Conservation (phyloP, 2,329 filamentous ascomycete genomes). For the Chaetomium globosum region DNA sequence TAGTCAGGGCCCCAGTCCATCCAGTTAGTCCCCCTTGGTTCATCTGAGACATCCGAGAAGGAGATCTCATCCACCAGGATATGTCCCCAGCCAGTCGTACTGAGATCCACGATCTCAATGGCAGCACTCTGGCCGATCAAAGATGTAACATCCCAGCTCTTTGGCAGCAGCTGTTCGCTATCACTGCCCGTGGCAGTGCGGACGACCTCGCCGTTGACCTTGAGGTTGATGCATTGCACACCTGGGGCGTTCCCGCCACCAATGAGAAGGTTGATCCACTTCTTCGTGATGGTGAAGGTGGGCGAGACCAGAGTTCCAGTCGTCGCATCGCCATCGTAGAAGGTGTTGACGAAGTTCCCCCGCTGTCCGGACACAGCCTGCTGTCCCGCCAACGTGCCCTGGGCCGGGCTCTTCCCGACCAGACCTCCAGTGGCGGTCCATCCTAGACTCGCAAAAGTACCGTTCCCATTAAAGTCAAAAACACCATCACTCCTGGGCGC, state of each 20-base stretch:
- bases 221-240: constrained; percentile 14
- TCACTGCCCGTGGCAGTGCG: constrained; percentile 18
- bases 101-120: constrained; percentile 12
- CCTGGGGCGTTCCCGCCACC: constrained; percentile 11
- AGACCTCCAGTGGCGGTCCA: constrained; percentile 10
- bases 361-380: constrained; percentile 5
- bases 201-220: constrained; percentile 14
- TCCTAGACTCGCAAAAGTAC: constrained; percentile 10
- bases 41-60: constrained; percentile 10
- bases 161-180: constrained; percentile 12
- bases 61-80: constrained; percentile 19
- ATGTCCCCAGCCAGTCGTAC: constrained; percentile 13
- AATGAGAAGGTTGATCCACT: constrained; percentile 16
- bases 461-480: neutral
- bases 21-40: constrained; percentile 15
- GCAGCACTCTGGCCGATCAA: constrained; percentile 6
- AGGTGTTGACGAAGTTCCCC: constrained; percentile 11
- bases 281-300: constrained; percentile 2
- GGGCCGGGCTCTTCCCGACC: constrained; percentile 8
- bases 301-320: constrained; percentile 16
- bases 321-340: constrained; percentile 6
- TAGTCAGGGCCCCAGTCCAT: constrained; percentile 20
- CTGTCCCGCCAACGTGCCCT: constrained; percentile 7
- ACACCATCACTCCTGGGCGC: neutral
- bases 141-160: constrained; percentile 15